These are phyloP conservation scores for Antrodiella citrinella DNA, from an alignment of 768 basidiomycete genomes.

Conservation along the genomic window DNA sequence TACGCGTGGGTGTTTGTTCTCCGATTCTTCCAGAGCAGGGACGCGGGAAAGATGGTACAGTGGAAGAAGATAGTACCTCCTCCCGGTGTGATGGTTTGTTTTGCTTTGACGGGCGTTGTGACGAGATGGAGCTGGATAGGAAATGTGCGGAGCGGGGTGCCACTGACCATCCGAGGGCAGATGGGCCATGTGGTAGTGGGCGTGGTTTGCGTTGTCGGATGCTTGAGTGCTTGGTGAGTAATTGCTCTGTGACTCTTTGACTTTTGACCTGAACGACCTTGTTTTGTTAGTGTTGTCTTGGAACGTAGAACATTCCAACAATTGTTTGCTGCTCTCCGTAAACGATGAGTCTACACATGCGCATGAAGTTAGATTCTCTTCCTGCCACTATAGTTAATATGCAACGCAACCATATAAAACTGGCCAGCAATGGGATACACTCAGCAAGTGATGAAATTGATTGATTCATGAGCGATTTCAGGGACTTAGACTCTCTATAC, in stretches of 20 bases:
- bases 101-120: slow-evolving; percentile 15
- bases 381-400: too few species aligned
- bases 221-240: slow-evolving; percentile 21
- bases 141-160: slow-evolving; percentile 6
- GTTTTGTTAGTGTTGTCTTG: slow-evolving; percentile 14
- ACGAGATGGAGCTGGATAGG: slow-evolving; percentile 18
- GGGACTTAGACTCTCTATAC: too few species aligned
- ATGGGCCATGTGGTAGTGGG: slow-evolving; percentile 21
- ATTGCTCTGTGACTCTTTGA: neutral
- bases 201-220: slow-evolving; percentile 13
- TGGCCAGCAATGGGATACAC: too few species aligned
- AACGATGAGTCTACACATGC: too few species aligned
- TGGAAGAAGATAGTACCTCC: slow-evolving; percentile 21
- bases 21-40: slow-evolving; percentile 33
- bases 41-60: slow-evolving; percentile 8
- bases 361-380: too few species aligned
- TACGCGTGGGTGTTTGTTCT: slow-evolving; percentile 48
- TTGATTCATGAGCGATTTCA: too few species aligned
- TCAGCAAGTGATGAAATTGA: too few species aligned
- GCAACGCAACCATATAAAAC: too few species aligned
- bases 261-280: neutral
- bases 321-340: slow-evolving; percentile 8
- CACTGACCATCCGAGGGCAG: slow-evolving; percentile 17
- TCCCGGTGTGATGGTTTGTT: slow-evolving; percentile 16
- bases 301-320: slow-evolving; percentile 16